A percentile compares a stretch with the other conserved stretches of the same genome.
Conservation (phyloP, 441 rosid genomes). For the Hura crepitans region DNA sequence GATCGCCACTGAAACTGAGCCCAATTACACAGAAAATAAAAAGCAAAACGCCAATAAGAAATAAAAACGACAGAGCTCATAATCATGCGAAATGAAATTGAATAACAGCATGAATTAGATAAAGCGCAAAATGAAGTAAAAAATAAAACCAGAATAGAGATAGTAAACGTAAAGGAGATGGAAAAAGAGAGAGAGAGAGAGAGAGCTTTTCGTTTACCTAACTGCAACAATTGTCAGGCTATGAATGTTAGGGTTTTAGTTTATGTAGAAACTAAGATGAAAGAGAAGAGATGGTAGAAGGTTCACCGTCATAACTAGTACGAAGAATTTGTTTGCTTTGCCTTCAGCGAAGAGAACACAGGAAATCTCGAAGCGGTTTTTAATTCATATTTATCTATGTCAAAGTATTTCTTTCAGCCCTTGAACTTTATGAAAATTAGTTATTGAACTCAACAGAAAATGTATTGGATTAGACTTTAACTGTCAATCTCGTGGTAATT, state of each 20-base stretch:
- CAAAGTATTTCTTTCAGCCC: too few species aligned
- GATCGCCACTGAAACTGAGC: background rate
- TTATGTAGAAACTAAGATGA: background rate
- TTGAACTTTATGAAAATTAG: too few species aligned
- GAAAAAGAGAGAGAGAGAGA: background rate
- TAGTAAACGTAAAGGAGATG: background rate
- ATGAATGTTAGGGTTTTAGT: background rate
- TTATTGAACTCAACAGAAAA: too few species aligned
- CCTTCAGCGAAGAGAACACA: background rate
- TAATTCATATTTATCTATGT: background rate
- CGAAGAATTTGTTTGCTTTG: background rate
- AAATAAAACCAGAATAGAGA: background rate
- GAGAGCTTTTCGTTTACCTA: background rate
- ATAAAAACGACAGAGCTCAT: background rate
- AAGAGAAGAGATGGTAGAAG: background rate
- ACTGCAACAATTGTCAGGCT: background rate
- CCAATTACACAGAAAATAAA: background rate
- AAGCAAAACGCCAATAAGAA: background rate
- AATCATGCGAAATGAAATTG: background rate
- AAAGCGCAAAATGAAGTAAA: background rate
- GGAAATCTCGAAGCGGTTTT: background rate
- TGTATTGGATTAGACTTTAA: too few species aligned
- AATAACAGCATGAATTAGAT: background rate
- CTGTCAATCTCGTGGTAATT: too few species aligned
- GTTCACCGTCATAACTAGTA: conserved; percentile 5